Percentiles rank a stretch among this genome's conserved stretches.
These are phyloP conservation scores for Penicillium lividum DNA, from an alignment of 495 filamentous ascomycete genomes.

Conservation along the genomic window DNA sequence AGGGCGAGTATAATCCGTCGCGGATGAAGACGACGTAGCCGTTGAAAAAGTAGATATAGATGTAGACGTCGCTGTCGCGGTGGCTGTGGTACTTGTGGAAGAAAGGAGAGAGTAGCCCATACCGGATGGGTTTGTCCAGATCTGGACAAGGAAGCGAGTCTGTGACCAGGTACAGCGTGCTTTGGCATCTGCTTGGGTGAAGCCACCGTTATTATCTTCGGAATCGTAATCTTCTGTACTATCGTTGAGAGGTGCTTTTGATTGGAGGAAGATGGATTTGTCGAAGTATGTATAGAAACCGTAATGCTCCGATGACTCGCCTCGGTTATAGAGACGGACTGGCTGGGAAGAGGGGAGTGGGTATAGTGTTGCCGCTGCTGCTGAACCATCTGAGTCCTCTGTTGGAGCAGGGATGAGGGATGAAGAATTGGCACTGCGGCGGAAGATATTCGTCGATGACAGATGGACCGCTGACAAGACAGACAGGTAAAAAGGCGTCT, in stretches of 20 bases:
- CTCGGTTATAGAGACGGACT: slow-evolving; percentile 82
- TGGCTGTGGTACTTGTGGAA: slow-evolving; percentile 10
- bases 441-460: slow-evolving; percentile 25
- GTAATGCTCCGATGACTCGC: slow-evolving; percentile 78
- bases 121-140: slow-evolving; percentile 68
- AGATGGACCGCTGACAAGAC: slow-evolving; percentile 38
- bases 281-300: slow-evolving; percentile 93
- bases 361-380: slow-evolving; percentile 66
- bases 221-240: slow-evolving; percentile 35
- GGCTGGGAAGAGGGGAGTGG: slow-evolving; percentile 73
- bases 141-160: slow-evolving; percentile 84
- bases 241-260: slow-evolving; percentile 40
- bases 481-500: slow-evolving; percentile 54
- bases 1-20: slow-evolving; percentile 58
- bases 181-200: slow-evolving; percentile 56
- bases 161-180: slow-evolving; percentile 77
- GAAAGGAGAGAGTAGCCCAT: slow-evolving; percentile 48
- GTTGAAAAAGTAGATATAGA: slow-evolving; percentile 19
- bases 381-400: slow-evolving; percentile 65
- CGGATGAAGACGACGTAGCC: slow-evolving; percentile 40
- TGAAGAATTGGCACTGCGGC: slow-evolving; percentile 29
- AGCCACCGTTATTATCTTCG: slow-evolving; percentile 66
- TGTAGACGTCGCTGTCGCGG: slow-evolving; percentile 9
- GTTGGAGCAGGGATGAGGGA: slow-evolving; percentile 60
- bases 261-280: slow-evolving; percentile 78